These are phyloP conservation scores for Russula dissimulans DNA, from an alignment of 768 basidiomycete species.

Conservation along the genomic window DNA sequence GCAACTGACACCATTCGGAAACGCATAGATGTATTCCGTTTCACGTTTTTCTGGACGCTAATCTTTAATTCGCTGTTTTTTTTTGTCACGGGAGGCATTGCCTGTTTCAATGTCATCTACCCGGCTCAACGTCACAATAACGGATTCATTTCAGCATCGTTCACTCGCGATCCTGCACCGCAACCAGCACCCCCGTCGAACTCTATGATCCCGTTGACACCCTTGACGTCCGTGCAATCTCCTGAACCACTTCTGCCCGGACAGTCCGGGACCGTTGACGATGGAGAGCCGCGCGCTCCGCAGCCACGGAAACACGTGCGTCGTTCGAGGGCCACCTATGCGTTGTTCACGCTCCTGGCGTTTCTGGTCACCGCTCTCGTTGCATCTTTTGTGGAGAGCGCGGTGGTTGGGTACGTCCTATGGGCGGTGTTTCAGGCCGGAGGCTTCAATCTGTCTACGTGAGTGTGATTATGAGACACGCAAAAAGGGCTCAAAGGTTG, in stretches of 20 bases:
- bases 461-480: conserved; percentile 1
- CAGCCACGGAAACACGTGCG: conserved; percentile 10
- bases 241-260: conserved; percentile 1
- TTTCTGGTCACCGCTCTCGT: conserved; percentile 10
- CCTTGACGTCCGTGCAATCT: conserved; percentile 3
- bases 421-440: conserved; percentile 12
- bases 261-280: background rate
- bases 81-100: conserved; percentile 12
- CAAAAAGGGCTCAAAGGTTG: background rate
- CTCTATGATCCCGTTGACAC: conserved; percentile 10
- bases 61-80: conserved; percentile 18
- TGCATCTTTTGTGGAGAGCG: conserved; percentile 13
- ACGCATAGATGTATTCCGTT: conserved; percentile 18
- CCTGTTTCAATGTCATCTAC: conserved; percentile 18
- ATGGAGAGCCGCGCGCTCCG: background rate
- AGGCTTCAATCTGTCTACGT: conserved; percentile 18
- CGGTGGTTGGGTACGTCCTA: conserved; percentile 19
- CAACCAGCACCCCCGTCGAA: background rate
- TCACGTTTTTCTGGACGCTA: conserved; percentile 19
- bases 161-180: background rate
- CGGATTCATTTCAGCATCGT: background rate
- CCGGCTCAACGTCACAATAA: conserved; percentile 8
- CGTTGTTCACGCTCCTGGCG: conserved; percentile 14
- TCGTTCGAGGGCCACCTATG: conserved; percentile 15
- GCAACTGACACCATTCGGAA: background rate